Evolutionary conservation across 352 stramenopile species (phyloP).

Genomic region (Peronospora farinosa): DNA sequence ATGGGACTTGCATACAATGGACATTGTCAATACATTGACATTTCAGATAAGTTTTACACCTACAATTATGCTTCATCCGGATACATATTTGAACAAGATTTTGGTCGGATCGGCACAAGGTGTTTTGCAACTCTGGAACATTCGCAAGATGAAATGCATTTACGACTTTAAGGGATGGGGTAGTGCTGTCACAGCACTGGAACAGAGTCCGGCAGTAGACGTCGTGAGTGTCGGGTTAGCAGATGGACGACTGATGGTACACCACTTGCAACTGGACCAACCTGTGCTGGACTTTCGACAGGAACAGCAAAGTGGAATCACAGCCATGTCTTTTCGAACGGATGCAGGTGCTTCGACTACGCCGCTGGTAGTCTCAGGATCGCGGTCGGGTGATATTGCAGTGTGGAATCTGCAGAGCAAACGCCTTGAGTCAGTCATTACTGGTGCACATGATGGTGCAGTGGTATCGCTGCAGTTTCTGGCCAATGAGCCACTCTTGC

Average conservation of each 20-base stretch:
- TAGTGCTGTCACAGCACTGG: constrained; percentile 62
- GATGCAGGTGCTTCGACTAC: constrained; percentile 53
- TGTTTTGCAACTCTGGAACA: constrained; percentile 86
- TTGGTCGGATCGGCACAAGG: constrained; percentile 83
- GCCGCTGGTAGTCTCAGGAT: constrained; percentile 61
- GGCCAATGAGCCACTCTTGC: constrained; percentile 81
- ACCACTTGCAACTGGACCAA: constrained; percentile 84
- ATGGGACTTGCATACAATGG: constrained; percentile 64
- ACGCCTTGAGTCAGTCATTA: constrained; percentile 77
- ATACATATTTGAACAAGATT: constrained; percentile 94
- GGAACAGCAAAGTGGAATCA: constrained; percentile 74
- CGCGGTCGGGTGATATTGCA: constrained; percentile 72
- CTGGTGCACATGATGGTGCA: constrained; percentile 63
- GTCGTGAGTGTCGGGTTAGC: constrained; percentile 82
- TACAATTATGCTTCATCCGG: constrained; percentile 81
- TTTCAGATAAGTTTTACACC: constrained; percentile 61
- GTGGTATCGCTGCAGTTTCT: constrained; percentile 80
- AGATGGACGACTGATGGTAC: constrained; percentile 76
- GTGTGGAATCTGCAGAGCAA: constrained; percentile 90
- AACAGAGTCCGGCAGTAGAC: constrained; percentile 86
- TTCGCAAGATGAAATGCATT: constrained; percentile 84
- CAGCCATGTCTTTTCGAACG: constrained; percentile 84
- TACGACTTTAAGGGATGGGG: constrained; percentile 80
- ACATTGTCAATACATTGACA: constrained; percentile 44
- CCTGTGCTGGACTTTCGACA: constrained; percentile 76